These are phyloP conservation scores for Massariosphaeria phaeospora DNA, from an alignment of 495 filamentous ascomycete genomes.

Conservation along the genomic window DNA sequence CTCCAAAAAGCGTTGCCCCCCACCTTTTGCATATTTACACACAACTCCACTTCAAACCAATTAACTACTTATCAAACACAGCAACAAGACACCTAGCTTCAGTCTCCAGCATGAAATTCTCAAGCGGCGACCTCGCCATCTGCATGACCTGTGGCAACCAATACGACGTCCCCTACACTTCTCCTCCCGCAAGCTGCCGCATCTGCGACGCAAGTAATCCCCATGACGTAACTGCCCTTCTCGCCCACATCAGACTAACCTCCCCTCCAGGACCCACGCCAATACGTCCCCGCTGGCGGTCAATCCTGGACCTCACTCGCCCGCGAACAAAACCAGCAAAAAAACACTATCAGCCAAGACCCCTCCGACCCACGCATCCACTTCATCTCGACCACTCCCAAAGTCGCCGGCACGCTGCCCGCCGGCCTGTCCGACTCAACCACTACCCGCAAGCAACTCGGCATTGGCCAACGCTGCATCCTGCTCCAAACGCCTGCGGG, in stretches of 20 bases:
- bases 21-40: slow-evolving; percentile 4
- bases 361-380: slow-evolving; percentile 42
- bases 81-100: slow-evolving; percentile 1
- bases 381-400: slow-evolving; percentile 56
- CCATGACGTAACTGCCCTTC: background rate
- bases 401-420: slow-evolving; percentile 35
- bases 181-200: slow-evolving; percentile 53
- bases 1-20: background rate
- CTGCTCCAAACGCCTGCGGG: slow-evolving; percentile 55
- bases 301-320: slow-evolving; percentile 53
- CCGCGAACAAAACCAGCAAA: slow-evolving; percentile 37
- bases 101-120: slow-evolving; percentile 13
- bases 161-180: slow-evolving; percentile 48
- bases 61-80: too few species aligned
- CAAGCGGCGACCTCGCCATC: slow-evolving; percentile 49
- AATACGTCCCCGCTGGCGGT: slow-evolving; percentile 51
- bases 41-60: too few species aligned
- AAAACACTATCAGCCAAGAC: slow-evolving; percentile 44
- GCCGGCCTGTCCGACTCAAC: background rate
- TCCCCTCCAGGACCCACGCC: slow-evolving; percentile 53
- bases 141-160: slow-evolving; percentile 70
- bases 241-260: background rate
- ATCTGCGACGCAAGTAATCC: slow-evolving; percentile 63
- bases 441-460: slow-evolving; percentile 32
- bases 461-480: slow-evolving; percentile 67